phyloP scores from a whole-genome alignment of 2,329 filamentous ascomycete species.

The Cladophialophora chaetospira region DNA sequence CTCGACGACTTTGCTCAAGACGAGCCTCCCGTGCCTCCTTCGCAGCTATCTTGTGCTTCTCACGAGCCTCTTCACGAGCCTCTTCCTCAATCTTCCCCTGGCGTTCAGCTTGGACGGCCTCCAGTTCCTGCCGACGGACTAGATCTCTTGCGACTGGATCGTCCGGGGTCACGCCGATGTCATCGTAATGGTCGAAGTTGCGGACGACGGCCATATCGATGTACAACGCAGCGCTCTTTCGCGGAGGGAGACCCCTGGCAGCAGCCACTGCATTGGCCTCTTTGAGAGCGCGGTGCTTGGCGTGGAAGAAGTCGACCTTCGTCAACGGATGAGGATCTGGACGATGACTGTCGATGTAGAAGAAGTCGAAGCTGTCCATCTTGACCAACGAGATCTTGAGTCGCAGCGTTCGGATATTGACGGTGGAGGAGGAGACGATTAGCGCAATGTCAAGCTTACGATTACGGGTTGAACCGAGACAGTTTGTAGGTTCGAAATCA shows the following conservation, averaged over 20 bases:
- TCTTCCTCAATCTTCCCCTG: background rate
- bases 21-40: too few relatives aligned
- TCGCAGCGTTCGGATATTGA: too few relatives aligned
- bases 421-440: too few relatives aligned
- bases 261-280: background rate
- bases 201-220: background rate
- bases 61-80: background rate
- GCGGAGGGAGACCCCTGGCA: background rate
- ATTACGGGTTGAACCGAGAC: background rate
- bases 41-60: background rate
- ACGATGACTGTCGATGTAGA: background rate
- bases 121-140: background rate
- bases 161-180: background rate
- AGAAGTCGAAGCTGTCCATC: background rate
- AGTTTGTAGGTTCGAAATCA: background rate
- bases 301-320: background rate
- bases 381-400: too few relatives aligned
- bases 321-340: background rate
- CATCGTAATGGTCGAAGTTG: background rate
- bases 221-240: background rate
- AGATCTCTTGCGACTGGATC: background rate
- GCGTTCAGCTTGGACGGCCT: background rate
- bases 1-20: background rate
- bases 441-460: too few relatives aligned
- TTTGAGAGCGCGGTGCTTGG: background rate